phyloP scores from a whole-genome alignment of 2,329 filamentous ascomycete species.

The Penicillium thymicola region DNA sequence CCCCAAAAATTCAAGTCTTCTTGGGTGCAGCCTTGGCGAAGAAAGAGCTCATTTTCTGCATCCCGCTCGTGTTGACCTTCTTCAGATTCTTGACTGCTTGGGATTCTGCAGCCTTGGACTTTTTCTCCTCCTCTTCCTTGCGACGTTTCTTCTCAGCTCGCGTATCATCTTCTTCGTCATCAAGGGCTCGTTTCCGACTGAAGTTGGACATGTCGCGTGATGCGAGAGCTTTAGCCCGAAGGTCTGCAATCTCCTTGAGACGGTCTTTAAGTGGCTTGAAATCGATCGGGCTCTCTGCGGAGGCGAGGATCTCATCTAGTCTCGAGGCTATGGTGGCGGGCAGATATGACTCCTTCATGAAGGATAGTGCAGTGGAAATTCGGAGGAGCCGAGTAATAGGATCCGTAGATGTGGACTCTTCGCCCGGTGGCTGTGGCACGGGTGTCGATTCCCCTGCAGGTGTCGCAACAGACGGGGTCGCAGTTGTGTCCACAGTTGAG shows the following conservation, averaged over 20 bases:
- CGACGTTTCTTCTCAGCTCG: conserved; percentile 77
- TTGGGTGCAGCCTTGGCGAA: conserved; percentile 64
- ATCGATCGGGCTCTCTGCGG: conserved; percentile 51
- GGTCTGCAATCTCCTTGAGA: conserved; percentile 60
- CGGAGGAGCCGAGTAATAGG: conserved; percentile 45
- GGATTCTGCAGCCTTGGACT: conserved; percentile 72
- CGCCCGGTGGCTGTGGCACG: conserved; percentile 34
- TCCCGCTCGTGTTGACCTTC: conserved; percentile 86
- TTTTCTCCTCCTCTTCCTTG: conserved; percentile 84
- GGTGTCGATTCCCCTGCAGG: conserved; percentile 41
- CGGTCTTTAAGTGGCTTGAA: conserved; percentile 71
- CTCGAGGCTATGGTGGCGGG: conserved; percentile 36
- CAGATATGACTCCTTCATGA: conserved; percentile 51
- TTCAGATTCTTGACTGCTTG: conserved; percentile 74
- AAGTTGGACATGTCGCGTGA: conserved; percentile 57
- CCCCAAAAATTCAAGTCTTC: conserved; percentile 25
- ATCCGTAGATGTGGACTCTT: conserved; percentile 31
- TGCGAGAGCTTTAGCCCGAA: conserved; percentile 69
- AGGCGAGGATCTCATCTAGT: conserved; percentile 39
- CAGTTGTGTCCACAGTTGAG: conserved; percentile 32
- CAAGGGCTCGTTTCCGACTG: conserved; percentile 39
- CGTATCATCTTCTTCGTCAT: conserved; percentile 46
- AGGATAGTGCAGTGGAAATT: conserved; percentile 49
- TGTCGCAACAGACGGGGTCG: conserved; percentile 37
- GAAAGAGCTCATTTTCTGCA: conserved; percentile 96